These are phyloP conservation scores for Immersiella caudata DNA, from an alignment of 495 filamentous ascomycete genomes.

Conservation along the genomic window DNA sequence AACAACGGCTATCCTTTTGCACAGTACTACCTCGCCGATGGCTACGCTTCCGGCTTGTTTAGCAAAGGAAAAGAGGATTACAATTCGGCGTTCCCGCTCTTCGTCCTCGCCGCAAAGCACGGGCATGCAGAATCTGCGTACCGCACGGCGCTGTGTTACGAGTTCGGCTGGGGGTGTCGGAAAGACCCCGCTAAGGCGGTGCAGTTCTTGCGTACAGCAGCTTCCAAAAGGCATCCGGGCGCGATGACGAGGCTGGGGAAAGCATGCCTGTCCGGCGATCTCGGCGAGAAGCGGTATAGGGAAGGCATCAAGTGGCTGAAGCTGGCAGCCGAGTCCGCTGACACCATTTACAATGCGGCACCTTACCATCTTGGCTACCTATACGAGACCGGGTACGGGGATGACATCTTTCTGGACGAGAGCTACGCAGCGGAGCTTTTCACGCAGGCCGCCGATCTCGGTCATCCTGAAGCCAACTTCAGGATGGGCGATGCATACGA, in stretches of 20 bases:
- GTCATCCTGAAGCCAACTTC: slow-evolving; percentile 81
- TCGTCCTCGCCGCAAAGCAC: slow-evolving; percentile 92
- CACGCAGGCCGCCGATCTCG: slow-evolving; percentile 90
- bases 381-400: slow-evolving; percentile 86
- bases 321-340: slow-evolving; percentile 83
- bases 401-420: slow-evolving; percentile 88
- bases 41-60: slow-evolving; percentile 91
- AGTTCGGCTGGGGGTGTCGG: slow-evolving; percentile 95
- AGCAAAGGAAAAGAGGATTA: slow-evolving; percentile 90
- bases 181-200: slow-evolving; percentile 88
- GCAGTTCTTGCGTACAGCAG: slow-evolving; percentile 87
- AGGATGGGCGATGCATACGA: slow-evolving; percentile 96
- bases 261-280: slow-evolving; percentile 84
- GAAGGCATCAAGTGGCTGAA: slow-evolving; percentile 98
- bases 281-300: slow-evolving; percentile 83
- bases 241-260: slow-evolving; percentile 90
- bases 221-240: slow-evolving; percentile 91
- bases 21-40: slow-evolving; percentile 96
- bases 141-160: slow-evolving; percentile 90
- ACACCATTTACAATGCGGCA: slow-evolving; percentile 86
- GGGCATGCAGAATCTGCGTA: slow-evolving; percentile 97
- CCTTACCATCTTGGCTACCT: slow-evolving; percentile 88
- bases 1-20: slow-evolving; percentile 92
- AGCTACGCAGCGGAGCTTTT: slow-evolving; percentile 92
- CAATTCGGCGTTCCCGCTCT: slow-evolving; percentile 86